Evolutionary conservation across 768 basidiomycete genomes (phyloP).

Genomic region (Tylopilus subfusipes): DNA sequence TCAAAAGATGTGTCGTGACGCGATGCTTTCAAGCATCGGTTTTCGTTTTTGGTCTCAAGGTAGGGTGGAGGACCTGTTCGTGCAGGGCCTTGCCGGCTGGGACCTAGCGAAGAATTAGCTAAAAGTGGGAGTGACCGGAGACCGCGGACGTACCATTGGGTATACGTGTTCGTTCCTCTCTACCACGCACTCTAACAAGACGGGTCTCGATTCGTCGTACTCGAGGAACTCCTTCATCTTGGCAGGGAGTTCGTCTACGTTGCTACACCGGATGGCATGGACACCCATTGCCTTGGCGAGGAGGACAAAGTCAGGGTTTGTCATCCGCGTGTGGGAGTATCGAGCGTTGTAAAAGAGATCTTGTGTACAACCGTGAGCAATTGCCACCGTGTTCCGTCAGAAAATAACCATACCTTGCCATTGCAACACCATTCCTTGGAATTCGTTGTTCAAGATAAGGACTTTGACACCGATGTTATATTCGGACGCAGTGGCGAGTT

Average conservation of each 20-base stretch:
- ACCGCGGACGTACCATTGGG: constrained; percentile 64
- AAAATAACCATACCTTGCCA: constrained; percentile 77
- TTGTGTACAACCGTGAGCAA: constrained; percentile 19
- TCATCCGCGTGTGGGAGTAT: constrained; percentile 97
- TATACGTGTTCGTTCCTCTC: constrained; percentile 84
- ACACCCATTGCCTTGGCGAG: constrained; percentile 90
- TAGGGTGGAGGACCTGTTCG: constrained; percentile 81
- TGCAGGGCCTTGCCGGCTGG: constrained; percentile 93
- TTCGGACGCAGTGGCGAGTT: constrained; percentile 90
- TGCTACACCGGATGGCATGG: constrained; percentile 79
- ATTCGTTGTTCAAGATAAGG: constrained; percentile 90
- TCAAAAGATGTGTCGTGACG: not conserved
- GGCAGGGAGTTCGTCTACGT: constrained; percentile 70
- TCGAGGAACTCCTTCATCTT: constrained; percentile 99
- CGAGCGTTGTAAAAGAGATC: constrained; percentile 96
- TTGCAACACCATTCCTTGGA: constrained; percentile 99
- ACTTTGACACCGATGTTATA: constrained; percentile 94
- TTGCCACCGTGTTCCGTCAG: not conserved
- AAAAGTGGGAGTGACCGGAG: not conserved
- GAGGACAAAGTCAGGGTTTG: constrained; percentile 90
- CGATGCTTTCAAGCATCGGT: constrained; percentile 22
- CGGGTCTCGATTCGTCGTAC: constrained; percentile 82
- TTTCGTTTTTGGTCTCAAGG: constrained; percentile 33
- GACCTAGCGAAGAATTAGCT: constrained; percentile 43
- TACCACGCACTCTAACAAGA: constrained; percentile 88